Base-by-base conservation (phyloP, 2,329 filamentous ascomycete species). In the Harringtonia lauricola region DNA sequence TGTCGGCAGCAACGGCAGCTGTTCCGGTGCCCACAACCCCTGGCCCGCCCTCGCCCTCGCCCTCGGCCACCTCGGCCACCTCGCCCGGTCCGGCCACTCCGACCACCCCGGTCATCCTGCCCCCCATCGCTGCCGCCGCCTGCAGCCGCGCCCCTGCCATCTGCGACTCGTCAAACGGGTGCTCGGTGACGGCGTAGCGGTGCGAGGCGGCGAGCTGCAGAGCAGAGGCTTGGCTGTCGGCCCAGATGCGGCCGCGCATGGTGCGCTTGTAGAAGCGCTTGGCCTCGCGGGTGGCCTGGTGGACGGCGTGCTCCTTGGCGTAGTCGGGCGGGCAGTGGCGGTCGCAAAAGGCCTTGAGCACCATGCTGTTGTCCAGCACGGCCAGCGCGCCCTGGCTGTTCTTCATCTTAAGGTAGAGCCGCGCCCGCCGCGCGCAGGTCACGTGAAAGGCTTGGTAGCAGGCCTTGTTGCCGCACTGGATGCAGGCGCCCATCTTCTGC, bases 381-480 rank as follows among this genome's bases (percentile, higher is more conserved):
- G 84, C 83, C 28, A 86, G 72, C 13, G 79, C 80, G 41, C 86
- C 85, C 50, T 90, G 85, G 43, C 79, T 85, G 41, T 89, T 88
- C 65, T 96, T 98, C 92, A 98, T 98, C 64, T 90, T 90, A 51
- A 98, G 70, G 57, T 86, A 96, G 1, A 98, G 72, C 49, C 82
- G 81, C 39, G 89, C 88, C 54, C 86, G 79, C 44, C 92, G 79
- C 21, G 92, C 92, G 60, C 92, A 98, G 6, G 92, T 96, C 43
- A 95, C 88, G 63, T 98, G 92, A 60, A 98, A 98, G 9, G 92
- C 92, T 57, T 90, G 83, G 58, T 94, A 98, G 62, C 92, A 98
- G 49, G 83, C 86, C 64, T 95, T 96, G 67, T 96, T 95, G 48
- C 89, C 87, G 62, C 92, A 98, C 62, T 98, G 92, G 48, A 98